phyloP scores from a whole-genome alignment of 2,329 filamentous ascomycete species.

The Coleophoma crateriformis region DNA sequence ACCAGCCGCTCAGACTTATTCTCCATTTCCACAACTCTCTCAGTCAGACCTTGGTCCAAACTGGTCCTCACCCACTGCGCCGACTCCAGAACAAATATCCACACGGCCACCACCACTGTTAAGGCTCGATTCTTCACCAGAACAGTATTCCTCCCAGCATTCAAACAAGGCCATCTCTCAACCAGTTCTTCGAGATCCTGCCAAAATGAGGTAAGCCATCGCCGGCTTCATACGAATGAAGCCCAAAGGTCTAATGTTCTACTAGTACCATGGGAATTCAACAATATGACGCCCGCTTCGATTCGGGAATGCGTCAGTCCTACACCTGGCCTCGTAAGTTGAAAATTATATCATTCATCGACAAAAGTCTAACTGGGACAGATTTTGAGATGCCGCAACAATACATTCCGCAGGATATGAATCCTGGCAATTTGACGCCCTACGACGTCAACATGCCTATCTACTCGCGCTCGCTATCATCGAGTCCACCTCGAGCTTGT shows the following conservation, averaged over 20 bases:
- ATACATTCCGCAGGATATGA: slow-evolving; percentile 16
- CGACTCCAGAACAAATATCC: background rate
- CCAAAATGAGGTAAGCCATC: slow-evolving; percentile 21
- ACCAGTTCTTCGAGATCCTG: slow-evolving; percentile 9
- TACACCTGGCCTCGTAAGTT: background rate
- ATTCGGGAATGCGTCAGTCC: slow-evolving; percentile 13
- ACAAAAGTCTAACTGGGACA: slow-evolving; percentile 13
- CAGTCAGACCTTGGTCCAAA: slow-evolving; percentile 20
- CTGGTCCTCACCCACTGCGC: slow-evolving; percentile 15
- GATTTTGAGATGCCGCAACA: slow-evolving; percentile 25
- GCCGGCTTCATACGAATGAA: background rate
- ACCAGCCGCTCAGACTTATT: slow-evolving; percentile 18
- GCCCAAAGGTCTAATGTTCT: slow-evolving; percentile 5
- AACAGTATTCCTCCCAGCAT: slow-evolving; percentile 9
- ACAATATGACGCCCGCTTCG: slow-evolving; percentile 24
- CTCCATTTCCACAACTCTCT: slow-evolving; percentile 21
- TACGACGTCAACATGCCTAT: slow-evolving; percentile 22
- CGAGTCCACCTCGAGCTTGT: slow-evolving; percentile 48
- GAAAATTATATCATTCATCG: background rate
- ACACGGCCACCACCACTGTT: background rate
- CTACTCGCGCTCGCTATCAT: slow-evolving; percentile 34
- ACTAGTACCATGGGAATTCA: slow-evolving; percentile 24
- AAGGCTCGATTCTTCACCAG: slow-evolving; percentile 16
- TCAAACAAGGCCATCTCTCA: background rate
- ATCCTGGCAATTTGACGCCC: slow-evolving; percentile 18